Evolutionary conservation across 2,329 filamentous ascomycete species (phyloP).

Genomic region (Dothidotthia symphoricarpi): DNA sequence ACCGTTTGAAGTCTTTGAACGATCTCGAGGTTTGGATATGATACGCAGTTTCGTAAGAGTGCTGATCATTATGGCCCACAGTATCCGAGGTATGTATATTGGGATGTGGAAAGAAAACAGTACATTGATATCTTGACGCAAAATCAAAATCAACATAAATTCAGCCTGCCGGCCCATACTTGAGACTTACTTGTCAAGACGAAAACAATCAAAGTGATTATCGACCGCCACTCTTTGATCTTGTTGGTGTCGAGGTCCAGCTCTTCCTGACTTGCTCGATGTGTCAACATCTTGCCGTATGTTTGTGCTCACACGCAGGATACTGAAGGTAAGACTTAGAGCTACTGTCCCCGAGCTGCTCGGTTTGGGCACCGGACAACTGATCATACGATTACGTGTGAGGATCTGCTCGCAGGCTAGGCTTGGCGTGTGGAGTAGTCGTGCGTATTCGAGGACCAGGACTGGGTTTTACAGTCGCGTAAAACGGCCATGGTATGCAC

Average conservation of each 20-base stretch:
- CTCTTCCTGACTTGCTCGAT: constrained; percentile 7
- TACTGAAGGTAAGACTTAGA: constrained; percentile 1
- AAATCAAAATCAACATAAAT: constrained; percentile 1
- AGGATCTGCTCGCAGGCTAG: no score
- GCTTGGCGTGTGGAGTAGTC: no score
- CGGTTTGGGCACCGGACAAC: no score
- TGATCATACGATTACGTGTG: no score
- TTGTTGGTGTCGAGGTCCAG: constrained; percentile 49
- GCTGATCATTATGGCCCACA: constrained; percentile 50
- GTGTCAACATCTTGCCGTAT: no score
- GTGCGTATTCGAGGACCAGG: no score
- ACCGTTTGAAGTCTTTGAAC: constrained; percentile 20
- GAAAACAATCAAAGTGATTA: constrained; percentile 68
- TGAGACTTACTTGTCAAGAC: constrained; percentile 64
- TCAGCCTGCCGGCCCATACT: not conserved
- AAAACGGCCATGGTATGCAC: no score
- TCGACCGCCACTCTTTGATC: constrained; percentile 67
- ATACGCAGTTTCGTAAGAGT: constrained; percentile 52
- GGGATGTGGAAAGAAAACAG: constrained; percentile 68
- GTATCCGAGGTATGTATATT: constrained; percentile 55
- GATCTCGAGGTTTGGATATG: constrained; percentile 46
- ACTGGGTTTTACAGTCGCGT: no score
- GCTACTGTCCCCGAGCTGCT: not conserved
- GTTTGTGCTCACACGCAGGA: no score
- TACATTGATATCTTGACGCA: constrained; percentile 61